These are phyloP conservation scores for Sinapis alba DNA, from an alignment of 441 rosid species.

Conservation along the genomic window DNA sequence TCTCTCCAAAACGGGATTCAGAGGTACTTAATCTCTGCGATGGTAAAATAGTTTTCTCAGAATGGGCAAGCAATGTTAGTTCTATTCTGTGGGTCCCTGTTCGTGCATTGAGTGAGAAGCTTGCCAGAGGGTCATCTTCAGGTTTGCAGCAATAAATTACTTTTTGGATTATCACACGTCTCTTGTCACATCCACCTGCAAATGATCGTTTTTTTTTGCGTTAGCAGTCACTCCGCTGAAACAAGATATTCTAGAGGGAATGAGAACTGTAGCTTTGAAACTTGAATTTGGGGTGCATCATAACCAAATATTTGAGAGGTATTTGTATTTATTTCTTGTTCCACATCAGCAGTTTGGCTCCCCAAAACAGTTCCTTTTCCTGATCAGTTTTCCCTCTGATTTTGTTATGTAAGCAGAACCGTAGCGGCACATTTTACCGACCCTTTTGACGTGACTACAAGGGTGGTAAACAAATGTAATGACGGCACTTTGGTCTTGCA, in stretches of 20 bases:
- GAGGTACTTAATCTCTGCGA: slow-evolving; percentile 62
- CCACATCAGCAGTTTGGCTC: slow-evolving; percentile 8
- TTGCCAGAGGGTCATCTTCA: slow-evolving; percentile 90
- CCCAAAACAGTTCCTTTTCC: slow-evolving; percentile 7
- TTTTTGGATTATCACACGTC: slow-evolving; percentile 30
- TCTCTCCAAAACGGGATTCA: slow-evolving; percentile 48
- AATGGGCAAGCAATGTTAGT: slow-evolving; percentile 79
- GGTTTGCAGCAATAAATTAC: slow-evolving; percentile 50
- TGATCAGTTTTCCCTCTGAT: slow-evolving; percentile 10
- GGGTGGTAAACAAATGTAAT: slow-evolving; percentile 80
- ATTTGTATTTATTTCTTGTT: slow-evolving; percentile 25
- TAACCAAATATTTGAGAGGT: slow-evolving; percentile 96
- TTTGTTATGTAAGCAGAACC: slow-evolving; percentile 62
- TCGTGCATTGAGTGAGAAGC: slow-evolving; percentile 70
- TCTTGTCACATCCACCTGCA: slow-evolving; percentile 31
- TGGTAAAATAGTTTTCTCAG: slow-evolving; percentile 81
- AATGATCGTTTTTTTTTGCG: slow-evolving; percentile 24
- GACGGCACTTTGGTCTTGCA: slow-evolving; percentile 86
- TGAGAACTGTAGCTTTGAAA: slow-evolving; percentile 97
- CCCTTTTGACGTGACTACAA: slow-evolving; percentile 88
- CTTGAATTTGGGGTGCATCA: slow-evolving; percentile 91
- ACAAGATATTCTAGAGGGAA: slow-evolving; percentile 87
- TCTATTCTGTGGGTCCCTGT: slow-evolving; percentile 95
- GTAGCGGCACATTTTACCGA: slow-evolving; percentile 96
- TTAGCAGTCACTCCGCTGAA: slow-evolving; percentile 65